phyloP scores from a whole-genome alignment of 1,139 yeast genomes.

The Candida frijolesensis region DNA sequence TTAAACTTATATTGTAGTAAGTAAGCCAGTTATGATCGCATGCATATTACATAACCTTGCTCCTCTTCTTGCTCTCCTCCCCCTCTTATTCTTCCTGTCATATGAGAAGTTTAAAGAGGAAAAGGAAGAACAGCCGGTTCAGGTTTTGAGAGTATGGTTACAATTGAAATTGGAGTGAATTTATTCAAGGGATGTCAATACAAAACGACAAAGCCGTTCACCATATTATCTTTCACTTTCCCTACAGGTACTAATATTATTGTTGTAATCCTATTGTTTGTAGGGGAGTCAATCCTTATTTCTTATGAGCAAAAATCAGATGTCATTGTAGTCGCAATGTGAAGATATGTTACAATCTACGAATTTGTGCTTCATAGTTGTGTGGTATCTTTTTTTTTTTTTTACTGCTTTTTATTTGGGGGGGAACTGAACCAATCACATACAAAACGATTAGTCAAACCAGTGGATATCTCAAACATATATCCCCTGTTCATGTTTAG shows the following conservation, averaged over 20 bases:
- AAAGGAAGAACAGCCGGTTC: background rate
- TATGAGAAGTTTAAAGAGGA: too few relatives aligned
- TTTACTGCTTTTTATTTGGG: too few relatives aligned
- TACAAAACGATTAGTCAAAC: too few relatives aligned
- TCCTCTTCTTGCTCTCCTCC: background rate
- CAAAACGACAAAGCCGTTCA: background rate
- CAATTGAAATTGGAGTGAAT: too few relatives aligned
- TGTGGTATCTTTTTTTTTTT: too few relatives aligned
- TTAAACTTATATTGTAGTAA: background rate
- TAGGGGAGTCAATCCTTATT: background rate
- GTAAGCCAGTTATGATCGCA: too few relatives aligned
- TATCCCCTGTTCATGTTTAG: too few relatives aligned
- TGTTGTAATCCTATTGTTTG: background rate
- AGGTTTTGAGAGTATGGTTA: background rate
- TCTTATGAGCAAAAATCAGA: background rate
- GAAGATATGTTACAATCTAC: background rate
- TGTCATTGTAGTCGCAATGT: constrained; percentile 1
- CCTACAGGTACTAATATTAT: background rate
- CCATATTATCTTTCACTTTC: too few relatives aligned
- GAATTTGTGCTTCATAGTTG: too few relatives aligned
- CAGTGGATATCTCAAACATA: too few relatives aligned
- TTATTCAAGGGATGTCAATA: too few relatives aligned
- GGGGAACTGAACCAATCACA: too few relatives aligned
- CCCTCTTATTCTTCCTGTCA: background rate
- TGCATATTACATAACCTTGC: background rate